Conservation (phyloP, 2,329 filamentous ascomycete genomes). For the Arthrobotrys conoides region DNA sequence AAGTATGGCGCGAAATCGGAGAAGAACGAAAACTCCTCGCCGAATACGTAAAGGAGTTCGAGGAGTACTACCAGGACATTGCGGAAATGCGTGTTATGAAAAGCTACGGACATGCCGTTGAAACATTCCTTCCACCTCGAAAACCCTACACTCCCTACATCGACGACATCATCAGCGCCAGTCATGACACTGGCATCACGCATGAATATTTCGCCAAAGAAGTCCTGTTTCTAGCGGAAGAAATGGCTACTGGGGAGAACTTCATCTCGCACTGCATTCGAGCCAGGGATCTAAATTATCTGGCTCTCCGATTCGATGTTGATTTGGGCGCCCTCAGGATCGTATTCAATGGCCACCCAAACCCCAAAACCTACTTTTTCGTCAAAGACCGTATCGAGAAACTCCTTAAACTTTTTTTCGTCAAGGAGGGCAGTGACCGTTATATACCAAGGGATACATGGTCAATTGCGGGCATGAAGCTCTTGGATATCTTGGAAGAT, state of each 20-base stretch:
- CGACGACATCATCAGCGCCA: conserved; percentile 51
- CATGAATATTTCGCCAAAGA: conserved; percentile 30
- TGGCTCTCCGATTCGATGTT: conserved; percentile 5
- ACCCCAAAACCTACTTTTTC: conserved; percentile 2
- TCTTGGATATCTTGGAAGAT: conserved; percentile 26
- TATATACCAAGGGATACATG: background rate
- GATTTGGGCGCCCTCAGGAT: conserved; percentile 12
- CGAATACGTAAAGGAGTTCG: conserved; percentile 1
- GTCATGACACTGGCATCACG: conserved; percentile 27
- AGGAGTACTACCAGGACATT: conserved; percentile 11
- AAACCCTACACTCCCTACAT: conserved; percentile 46
- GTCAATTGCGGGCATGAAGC: background rate
- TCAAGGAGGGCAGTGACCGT: background rate
- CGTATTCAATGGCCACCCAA: conserved; percentile 12
- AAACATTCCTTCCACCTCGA: conserved; percentile 1
- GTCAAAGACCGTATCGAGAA: conserved; percentile 36
- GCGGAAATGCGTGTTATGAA: background rate
- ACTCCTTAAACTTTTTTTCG: conserved; percentile 35
- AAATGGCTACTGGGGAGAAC: conserved; percentile 4
- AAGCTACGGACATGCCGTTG: background rate
- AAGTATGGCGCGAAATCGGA: conserved; percentile 9
- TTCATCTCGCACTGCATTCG: conserved; percentile 24
- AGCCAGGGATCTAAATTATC: background rate
- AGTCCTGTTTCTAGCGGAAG: conserved; percentile 37
- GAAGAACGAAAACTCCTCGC: background rate